Base-by-base conservation (phyloP, 2,329 filamentous ascomycete genomes). In the Alternaria panax region DNA sequence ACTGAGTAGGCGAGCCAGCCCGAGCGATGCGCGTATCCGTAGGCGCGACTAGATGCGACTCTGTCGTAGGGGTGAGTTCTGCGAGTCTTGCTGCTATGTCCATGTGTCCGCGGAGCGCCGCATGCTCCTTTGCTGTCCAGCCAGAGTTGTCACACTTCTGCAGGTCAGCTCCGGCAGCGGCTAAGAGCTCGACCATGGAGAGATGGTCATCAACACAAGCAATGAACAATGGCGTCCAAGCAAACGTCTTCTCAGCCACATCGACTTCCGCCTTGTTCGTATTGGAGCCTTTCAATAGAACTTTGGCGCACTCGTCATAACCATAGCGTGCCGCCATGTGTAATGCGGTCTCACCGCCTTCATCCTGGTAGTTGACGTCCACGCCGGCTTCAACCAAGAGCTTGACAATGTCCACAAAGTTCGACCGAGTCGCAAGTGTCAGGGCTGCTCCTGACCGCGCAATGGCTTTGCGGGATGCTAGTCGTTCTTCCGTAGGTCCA, bases 161-260 rank as follows among this genome's bases (percentile, higher is more conserved):
- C 3, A 92, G 80, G 59, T 96, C 87, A 0, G 92, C 92, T 1
- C 92, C 92, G 22, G 90, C 90, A 48, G 90, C 86, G 40, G 96
- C 86, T 5, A 99, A 83, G 24, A 95, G 82, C 71, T 93, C 85
- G 0, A 91, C 91, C 40, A 97, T 87, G 0, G 85, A 80, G 11
- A 92, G 78, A 65, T 93, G 90, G 0, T 94, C 94, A 72, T 99
- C 93, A 2, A 98, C 94, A 54, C 91, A 92, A 9, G 94, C 92
- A 64, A 97, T 90, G 73, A 97, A 95, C 12, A 99, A 82, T n/a
- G 95, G 92, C 1, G 95, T 97, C 94, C 95, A 99, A 3, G 90
- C 88, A 73, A 96, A 98, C 0, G 90, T 90, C 54, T 90, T 91
- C 74, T 99, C 95, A 0, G 86, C 80, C 34, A 96, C 80, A 69